A percentile compares a stretch with the other conserved stretches of the same genome.
Evolutionary conservation across 345 rosid species (phyloP).

Genomic region (Gossypium raimondii): DNA sequence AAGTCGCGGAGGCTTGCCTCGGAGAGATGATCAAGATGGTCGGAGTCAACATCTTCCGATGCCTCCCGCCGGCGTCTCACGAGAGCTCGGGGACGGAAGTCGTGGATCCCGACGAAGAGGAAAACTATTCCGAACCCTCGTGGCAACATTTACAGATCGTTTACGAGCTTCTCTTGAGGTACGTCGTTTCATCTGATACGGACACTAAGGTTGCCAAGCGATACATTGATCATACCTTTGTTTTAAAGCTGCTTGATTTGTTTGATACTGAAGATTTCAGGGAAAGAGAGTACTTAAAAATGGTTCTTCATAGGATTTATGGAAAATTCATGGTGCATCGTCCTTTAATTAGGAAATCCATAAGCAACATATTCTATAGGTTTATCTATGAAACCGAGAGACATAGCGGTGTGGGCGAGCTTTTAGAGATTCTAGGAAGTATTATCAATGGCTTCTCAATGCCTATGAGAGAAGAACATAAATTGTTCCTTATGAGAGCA

Average conservation of each 20-base stretch:
- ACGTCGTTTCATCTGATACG: constrained; percentile 68
- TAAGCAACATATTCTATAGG: constrained; percentile 42
- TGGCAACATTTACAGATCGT: constrained; percentile 94
- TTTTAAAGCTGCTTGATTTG: constrained; percentile 65
- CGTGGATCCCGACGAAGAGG: constrained; percentile 80
- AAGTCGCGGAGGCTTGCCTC: constrained; percentile 59
- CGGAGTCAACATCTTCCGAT: constrained; percentile 55
- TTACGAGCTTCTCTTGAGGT: constrained; percentile 71
- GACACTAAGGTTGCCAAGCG: constrained; percentile 77
- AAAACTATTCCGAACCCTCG: constrained; percentile 68
- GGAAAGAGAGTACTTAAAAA: constrained; percentile 83
- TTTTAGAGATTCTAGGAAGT: constrained; percentile 84
- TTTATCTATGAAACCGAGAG: constrained; percentile 63
- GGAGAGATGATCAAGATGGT: constrained; percentile 82
- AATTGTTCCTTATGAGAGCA: constrained; percentile 51
- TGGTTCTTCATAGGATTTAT: constrained; percentile 77
- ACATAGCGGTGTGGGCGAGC: constrained; percentile 77
- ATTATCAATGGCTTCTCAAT: not conserved
- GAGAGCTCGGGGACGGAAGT: constrained; percentile 73
- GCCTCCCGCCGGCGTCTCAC: constrained; percentile 70
- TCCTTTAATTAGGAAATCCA: constrained; percentile 74
- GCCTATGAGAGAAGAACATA: not conserved
- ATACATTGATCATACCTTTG: constrained; percentile 72
- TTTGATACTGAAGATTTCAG: constrained; percentile 83
- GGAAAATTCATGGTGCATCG: constrained; percentile 95